Percentiles rank a stretch among this genome's conserved stretches.
Evolutionary conservation across 2,329 filamentous ascomycete species (phyloP).

Genomic region (Phoma herbarum): DNA sequence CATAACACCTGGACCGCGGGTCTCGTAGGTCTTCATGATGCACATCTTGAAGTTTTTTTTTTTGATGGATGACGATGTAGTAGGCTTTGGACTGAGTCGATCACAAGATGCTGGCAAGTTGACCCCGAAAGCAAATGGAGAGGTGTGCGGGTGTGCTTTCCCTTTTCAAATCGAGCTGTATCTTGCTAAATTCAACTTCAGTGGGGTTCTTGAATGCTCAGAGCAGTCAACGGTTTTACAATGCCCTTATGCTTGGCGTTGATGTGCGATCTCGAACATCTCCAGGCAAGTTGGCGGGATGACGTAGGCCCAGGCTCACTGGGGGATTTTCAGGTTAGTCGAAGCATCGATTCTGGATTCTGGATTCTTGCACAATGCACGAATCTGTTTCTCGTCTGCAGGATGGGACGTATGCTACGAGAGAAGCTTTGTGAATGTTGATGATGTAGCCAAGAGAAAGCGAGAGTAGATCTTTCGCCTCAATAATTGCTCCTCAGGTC

Average conservation of each 20-base stretch:
- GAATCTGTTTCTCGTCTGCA: not conserved
- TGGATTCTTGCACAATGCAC: not conserved
- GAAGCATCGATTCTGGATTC: not conserved
- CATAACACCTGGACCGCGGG: constrained; percentile 36
- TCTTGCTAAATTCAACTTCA: too few relatives aligned
- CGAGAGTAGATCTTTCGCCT: constrained; percentile 10
- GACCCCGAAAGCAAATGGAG: too few relatives aligned
- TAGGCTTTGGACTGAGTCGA: too few relatives aligned
- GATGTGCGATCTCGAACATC: constrained; percentile 3
- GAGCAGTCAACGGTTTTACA: constrained; percentile 3
- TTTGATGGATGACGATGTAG: too few relatives aligned
- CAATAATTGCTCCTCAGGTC: not conserved
- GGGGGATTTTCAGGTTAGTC: not conserved
- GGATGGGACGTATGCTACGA: not conserved
- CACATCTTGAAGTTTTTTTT: constrained; percentile 37
- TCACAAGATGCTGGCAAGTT: too few relatives aligned
- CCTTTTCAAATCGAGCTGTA: too few relatives aligned
- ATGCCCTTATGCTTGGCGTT: constrained; percentile 18
- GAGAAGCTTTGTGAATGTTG: not conserved
- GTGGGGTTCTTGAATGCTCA: too few relatives aligned
- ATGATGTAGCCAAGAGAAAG: not conserved
- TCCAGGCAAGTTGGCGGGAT: constrained; percentile 9
- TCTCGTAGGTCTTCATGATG: constrained; percentile 44
- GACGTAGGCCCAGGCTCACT: constrained; percentile 19
- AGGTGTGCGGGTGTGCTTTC: too few relatives aligned